These are phyloP conservation scores for Alternaria brassicicola DNA, from an alignment of 2,329 filamentous ascomycete species.

Conservation along the genomic window DNA sequence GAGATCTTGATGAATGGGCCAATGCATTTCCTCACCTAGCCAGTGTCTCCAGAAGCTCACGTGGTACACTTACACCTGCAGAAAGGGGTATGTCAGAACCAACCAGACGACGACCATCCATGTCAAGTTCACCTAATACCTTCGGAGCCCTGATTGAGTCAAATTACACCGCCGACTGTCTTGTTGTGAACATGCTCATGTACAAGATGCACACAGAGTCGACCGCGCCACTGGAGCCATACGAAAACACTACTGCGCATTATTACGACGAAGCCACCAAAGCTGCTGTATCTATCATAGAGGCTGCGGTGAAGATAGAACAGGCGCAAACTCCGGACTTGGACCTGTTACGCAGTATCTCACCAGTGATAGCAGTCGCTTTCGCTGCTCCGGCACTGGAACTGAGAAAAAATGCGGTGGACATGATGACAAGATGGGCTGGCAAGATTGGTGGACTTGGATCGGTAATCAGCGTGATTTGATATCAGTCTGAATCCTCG, in stretches of 20 bases:
- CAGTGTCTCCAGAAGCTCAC: not conserved
- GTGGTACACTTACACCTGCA: not conserved
- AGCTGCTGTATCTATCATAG: not conserved
- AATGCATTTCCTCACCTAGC: not conserved
- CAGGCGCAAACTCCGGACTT: not conserved
- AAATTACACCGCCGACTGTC: conserved; percentile 5
- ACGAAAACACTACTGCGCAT: conserved; percentile 6
- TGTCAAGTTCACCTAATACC: not conserved
- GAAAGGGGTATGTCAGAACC: not conserved
- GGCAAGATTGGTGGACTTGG: conserved; percentile 16
- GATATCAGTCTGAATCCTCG: not conserved
- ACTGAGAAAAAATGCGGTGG: conserved; percentile 19
- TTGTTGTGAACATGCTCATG: conserved; percentile 12
- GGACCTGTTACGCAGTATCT: not conserved
- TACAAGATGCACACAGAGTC: conserved; percentile 15
- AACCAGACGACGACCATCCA: not conserved
- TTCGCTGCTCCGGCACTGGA: conserved; percentile 25
- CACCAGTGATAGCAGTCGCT: conserved; percentile 33
- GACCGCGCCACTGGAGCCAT: not conserved
- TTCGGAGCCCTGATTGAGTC: conserved; percentile 4
- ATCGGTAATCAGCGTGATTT: not conserved
- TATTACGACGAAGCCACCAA: not conserved
- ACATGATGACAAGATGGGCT: conserved; percentile 36
- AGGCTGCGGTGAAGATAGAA: not conserved
- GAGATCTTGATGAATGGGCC: conserved; percentile 15